phyloP scores from a whole-genome alignment of 1,284 basidiomycete species.

The Cystobasidium pallidum region DNA sequence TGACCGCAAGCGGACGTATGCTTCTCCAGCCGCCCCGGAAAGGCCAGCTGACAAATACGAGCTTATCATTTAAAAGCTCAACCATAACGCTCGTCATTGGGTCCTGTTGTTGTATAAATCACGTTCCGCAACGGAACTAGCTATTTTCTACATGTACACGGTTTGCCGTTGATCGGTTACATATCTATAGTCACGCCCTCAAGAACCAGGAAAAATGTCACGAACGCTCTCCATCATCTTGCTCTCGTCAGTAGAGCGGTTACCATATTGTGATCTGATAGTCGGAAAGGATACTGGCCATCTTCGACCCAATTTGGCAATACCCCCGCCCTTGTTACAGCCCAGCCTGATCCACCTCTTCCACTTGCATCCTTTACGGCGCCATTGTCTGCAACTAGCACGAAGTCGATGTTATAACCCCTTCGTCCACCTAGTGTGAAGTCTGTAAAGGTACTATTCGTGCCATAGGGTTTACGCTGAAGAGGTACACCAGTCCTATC shows the following conservation, averaged over 20 bases:
- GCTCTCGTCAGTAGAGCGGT: slow-evolving; percentile 37
- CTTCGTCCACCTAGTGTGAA: slow-evolving; percentile 42
- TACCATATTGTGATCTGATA: slow-evolving; percentile 48
- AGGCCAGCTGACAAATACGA: slow-evolving; percentile 45
- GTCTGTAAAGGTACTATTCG: slow-evolving; percentile 51
- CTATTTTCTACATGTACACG: background rate
- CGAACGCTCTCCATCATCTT: background rate
- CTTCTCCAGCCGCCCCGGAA: slow-evolving; percentile 49
- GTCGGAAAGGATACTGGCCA: slow-evolving; percentile 42
- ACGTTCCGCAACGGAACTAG: background rate
- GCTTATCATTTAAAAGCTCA: slow-evolving; percentile 24
- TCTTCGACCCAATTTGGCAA: slow-evolving; percentile 49
- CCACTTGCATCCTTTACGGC: slow-evolving; percentile 33
- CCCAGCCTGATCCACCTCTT: slow-evolving; percentile 37
- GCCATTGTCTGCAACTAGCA: slow-evolving; percentile 44
- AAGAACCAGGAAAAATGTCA: too few relatives aligned
- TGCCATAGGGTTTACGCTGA: slow-evolving; percentile 46
- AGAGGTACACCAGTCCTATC: background rate
- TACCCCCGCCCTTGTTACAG: slow-evolving; percentile 47
- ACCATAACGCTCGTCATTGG: too few relatives aligned
- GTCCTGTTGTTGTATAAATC: background rate
- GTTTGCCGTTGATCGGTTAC: background rate
- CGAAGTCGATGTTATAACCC: slow-evolving; percentile 50
- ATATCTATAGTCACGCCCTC: too few relatives aligned
- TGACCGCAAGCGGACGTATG: slow-evolving; percentile 64